These are phyloP conservation scores for Clavariopsis aquatica DNA, from an alignment of 495 filamentous ascomycete species.

Conservation along the genomic window DNA sequence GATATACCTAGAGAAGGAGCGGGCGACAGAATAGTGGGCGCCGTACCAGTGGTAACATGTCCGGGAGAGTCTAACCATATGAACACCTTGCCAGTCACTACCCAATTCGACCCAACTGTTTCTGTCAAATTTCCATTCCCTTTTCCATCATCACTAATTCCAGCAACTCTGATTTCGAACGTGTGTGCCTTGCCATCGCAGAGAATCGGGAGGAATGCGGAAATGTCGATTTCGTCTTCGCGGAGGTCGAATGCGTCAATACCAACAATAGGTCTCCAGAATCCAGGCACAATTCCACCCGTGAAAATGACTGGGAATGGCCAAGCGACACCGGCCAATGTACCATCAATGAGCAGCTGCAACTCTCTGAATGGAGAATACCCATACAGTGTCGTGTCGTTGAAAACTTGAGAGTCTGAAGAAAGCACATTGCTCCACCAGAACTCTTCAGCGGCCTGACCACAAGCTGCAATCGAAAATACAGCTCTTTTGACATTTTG, in stretches of 20 bases:
- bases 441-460: slow-evolving; percentile 80
- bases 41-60: slow-evolving; percentile 55
- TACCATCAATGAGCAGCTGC: slow-evolving; percentile 75
- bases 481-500: slow-evolving; percentile 67
- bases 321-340: slow-evolving; percentile 77
- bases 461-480: slow-evolving; percentile 74
- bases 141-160: slow-evolving; percentile 57
- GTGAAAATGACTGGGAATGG: slow-evolving; percentile 89
- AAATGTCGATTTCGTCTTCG: slow-evolving; percentile 82
- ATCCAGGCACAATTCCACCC: slow-evolving; percentile 76
- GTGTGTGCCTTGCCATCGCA: slow-evolving; percentile 65
- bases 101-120: slow-evolving; percentile 71
- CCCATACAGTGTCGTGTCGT: slow-evolving; percentile 61
- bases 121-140: slow-evolving; percentile 56
- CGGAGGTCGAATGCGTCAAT: slow-evolving; percentile 82
- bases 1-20: slow-evolving; percentile 48
- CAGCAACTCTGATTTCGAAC: slow-evolving; percentile 70
- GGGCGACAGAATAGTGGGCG: slow-evolving; percentile 44
- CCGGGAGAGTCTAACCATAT: slow-evolving; percentile 61
- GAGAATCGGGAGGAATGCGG: slow-evolving; percentile 71
- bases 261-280: slow-evolving; percentile 84
- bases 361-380: slow-evolving; percentile 81
- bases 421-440: slow-evolving; percentile 86
- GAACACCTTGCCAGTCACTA: slow-evolving; percentile 81
- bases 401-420: slow-evolving; percentile 64